A percentile compares a stretch with the other conserved stretches of the same genome.
These are phyloP conservation scores for Stagonosporopsis chrysanthemi DNA, from an alignment of 2,329 filamentous ascomycete species.

Conservation along the genomic window DNA sequence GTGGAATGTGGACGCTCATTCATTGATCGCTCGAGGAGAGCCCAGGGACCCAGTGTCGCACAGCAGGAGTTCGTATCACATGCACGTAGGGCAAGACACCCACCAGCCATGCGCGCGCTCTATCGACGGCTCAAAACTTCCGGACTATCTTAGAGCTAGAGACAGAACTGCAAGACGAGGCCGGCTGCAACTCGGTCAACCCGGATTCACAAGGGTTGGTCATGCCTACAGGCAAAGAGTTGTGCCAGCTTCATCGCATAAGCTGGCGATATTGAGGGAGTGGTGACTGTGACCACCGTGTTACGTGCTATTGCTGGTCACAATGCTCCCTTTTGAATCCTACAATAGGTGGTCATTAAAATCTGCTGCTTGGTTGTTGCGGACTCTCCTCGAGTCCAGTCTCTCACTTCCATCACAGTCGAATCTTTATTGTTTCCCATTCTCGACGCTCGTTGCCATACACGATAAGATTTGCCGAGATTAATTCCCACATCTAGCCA, in stretches of 20 bases:
- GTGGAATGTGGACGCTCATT: slow-evolving; percentile 16
- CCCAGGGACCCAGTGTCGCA: slow-evolving; percentile 22
- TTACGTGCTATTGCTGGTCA: slow-evolving; percentile 3
- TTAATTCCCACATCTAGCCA: slow-evolving; percentile 6
- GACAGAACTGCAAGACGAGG: background rate
- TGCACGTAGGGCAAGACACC: slow-evolving; percentile 16
- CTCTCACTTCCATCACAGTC: background rate
- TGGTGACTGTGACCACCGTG: slow-evolving; percentile 8
- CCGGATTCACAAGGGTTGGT: background rate
- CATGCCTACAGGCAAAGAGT: background rate
- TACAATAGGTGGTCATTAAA: background rate
- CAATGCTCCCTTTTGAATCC: background rate
- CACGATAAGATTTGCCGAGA: slow-evolving; percentile 4
- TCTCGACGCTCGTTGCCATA: slow-evolving; percentile 6
- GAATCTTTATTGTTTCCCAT: background rate
- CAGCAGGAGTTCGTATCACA: slow-evolving; percentile 14
- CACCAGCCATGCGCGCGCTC: slow-evolving; percentile 10
- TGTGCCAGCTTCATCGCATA: background rate
- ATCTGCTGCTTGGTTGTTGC: background rate
- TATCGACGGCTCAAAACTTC: slow-evolving; percentile 8
- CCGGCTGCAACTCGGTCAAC: background rate
- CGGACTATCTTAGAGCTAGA: slow-evolving; percentile 6
- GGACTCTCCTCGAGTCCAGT: background rate
- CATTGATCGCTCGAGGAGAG: slow-evolving; percentile 9
- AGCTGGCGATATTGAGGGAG: background rate